Evolutionary conservation across 495 filamentous ascomycete genomes (phyloP), one percentile per base, ranked within the genome.

Genomic region (Aspergillus diversus): DNA sequence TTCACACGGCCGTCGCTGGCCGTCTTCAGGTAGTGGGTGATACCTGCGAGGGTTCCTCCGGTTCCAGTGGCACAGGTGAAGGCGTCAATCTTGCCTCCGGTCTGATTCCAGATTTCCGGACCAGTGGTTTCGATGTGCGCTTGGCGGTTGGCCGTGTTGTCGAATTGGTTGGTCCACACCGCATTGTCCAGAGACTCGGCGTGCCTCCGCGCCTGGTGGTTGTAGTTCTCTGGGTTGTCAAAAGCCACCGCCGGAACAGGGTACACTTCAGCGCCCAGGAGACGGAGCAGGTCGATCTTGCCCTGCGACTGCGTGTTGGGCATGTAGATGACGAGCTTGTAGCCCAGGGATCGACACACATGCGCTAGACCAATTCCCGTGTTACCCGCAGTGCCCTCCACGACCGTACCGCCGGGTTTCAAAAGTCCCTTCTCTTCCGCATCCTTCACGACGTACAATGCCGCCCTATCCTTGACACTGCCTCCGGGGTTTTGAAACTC

Each of bases 401-500:
- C 90, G 3, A 99, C 92, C 4, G 96, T 98, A 57, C 96, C 95
- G 39, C 96, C 95, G 8, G 93, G 86, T 53, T 79, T 79, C 12
- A 99, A 80, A 2, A 92, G 83, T 7, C 94, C 93, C 64, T 84
- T 86, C 72, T 96, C 89, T 75, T 99, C 96, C 55, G 95, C 96
- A 79, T 97, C 90, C 63, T 92, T 87, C 63, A 99, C 89, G 7
- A 97, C 91, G 78, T 93, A 99, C 9, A 97, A 84, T 3, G 95
- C 95, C 3, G 95, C 96, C 59, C 95, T 90, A 83, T 99, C 95
- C 80, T 99, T 99, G 69, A 99, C 90, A 61, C 89, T 92, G 33
- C 95, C 95, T 65, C 95, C 95, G 11, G 95, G 95, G 81, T 99
- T 98, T 82, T 96, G 95, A 79, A 99, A 99, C 70, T 99, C 95